A percentile compares a stretch with the other conserved stretches of the same genome.
Evolutionary conservation across 306 rosid species (phyloP).

Genomic region (Elaeagnus macrophylla): DNA sequence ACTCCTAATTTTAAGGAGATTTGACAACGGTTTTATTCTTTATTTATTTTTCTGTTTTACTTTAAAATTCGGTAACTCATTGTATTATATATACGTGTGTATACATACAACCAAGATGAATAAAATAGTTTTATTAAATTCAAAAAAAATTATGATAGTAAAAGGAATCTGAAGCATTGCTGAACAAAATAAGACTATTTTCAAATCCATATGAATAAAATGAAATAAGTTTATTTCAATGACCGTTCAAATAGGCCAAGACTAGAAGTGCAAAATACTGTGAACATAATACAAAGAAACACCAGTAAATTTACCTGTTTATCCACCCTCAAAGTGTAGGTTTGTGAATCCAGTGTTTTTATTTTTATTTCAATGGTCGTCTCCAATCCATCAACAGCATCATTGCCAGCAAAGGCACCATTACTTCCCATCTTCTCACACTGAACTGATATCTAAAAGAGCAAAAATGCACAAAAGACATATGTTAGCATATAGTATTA

Average conservation of each 20-base stretch:
- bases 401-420: constrained; percentile 21
- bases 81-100: no score
- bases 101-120: no score
- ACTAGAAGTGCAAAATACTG: neutral
- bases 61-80: no score
- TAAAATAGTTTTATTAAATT: no score
- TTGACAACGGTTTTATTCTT: no score
- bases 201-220: neutral
- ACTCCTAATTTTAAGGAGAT: no score
- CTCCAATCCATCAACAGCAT: constrained; percentile 51
- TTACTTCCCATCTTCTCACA: constrained; percentile 59
- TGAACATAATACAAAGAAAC: neutral
- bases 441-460: constrained; percentile 24
- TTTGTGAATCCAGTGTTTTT: constrained; percentile 89
- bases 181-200: neutral
- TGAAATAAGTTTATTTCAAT: neutral
- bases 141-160: no score
- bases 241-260: neutral
- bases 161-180: no score
- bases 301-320: constrained; percentile 53
- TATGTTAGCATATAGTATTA: neutral
- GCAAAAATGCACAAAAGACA: constrained; percentile 3
- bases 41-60: no score
- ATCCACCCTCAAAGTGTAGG: constrained; percentile 87
- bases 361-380: constrained; percentile 81